Percentiles rank a stretch among this genome's conserved stretches.
These are phyloP conservation scores for Ordospora colligata DNA, from an alignment of 371 early-diverging fungal species.

Conservation along the genomic window DNA sequence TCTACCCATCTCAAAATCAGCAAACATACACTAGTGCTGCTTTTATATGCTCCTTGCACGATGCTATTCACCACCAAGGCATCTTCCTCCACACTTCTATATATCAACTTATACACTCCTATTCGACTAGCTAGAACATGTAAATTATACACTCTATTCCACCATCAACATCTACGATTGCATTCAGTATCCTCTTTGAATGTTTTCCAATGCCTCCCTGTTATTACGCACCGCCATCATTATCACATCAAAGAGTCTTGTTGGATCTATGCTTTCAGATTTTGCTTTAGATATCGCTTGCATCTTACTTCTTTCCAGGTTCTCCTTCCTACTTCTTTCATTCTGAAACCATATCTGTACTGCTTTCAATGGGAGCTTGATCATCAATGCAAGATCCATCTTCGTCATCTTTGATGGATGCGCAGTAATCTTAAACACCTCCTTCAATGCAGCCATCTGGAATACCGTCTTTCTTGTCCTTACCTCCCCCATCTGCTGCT, in stretches of 20 bases:
- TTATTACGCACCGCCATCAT: neutral
- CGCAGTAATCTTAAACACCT: conserved; percentile 43
- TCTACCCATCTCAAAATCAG: too few relatives aligned
- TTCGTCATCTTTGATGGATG: conserved; percentile 46
- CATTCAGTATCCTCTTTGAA: too few relatives aligned
- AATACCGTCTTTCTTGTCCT: conserved; percentile 45
- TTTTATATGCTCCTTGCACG: too few relatives aligned
- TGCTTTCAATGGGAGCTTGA: conserved; percentile 34
- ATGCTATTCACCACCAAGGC: too few relatives aligned
- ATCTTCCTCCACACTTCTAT: too few relatives aligned
- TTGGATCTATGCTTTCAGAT: conserved; percentile 6
- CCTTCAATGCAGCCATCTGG: conserved; percentile 37
- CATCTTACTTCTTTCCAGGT: neutral
- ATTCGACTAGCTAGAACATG: too few relatives aligned
- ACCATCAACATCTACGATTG: too few relatives aligned
- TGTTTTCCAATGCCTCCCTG: neutral
- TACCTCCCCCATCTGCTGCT: neutral
- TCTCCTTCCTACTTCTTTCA: conserved; percentile 21
- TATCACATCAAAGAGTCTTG: neutral
- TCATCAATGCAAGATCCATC: conserved; percentile 39
- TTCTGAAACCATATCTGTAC: conserved; percentile 59
- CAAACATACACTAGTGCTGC: too few relatives aligned
- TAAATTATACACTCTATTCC: too few relatives aligned
- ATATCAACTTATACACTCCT: too few relatives aligned
- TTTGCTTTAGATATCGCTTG: neutral